Evolutionary conservation across 495 filamentous ascomycete genomes (phyloP), one percentile per base, ranked within the genome.

Genomic region (Zalerion maritima): DNA sequence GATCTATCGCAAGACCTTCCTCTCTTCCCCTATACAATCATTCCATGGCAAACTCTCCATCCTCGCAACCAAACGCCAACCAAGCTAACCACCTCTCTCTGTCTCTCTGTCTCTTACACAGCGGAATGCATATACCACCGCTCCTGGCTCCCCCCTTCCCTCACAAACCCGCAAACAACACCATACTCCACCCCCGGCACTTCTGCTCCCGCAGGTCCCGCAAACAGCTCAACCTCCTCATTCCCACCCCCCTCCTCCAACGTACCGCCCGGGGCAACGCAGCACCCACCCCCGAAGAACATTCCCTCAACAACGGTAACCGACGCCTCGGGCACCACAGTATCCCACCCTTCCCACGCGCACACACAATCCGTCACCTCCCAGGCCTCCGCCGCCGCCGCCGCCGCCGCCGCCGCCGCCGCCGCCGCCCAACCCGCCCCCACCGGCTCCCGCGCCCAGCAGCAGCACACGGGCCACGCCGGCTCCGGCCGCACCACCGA

Each of bases 71-170:
- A n/a, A n/a, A n/a, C n/a, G n/a, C 35, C 35, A 37, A 45, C 41
- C 14, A 9, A 16, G 13, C 25, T 31, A 27, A 26, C 26, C 23
- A 29, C 21, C 12, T 21, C 14, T 11, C 10, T 14, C 12, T 7
- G 9, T 13, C 6, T 14, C 32, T 14, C 8, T 21, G 17, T n/a
- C 19, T 24, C 14, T 17, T 7, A 19, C 20, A 6, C 34, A 62
- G 89, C 91, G 47, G 89, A 96, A 59, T 97, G 89, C 61, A 87
- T 96, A 54, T 97, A 97, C 73, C 80, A 77, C 45, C 77, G 81
- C 41, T 69, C 71, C 45, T 92, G 83, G 81, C 36, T 51, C 12
- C 28, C 26, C n/a, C 21, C 21, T 7, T 27, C 36, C 15, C 35
- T 38, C 27, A 40, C 38, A 12, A 31, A 35, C 13, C 41, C 44